These are phyloP conservation scores for Coniochaeta sp. DNA, from an alignment of 2,329 filamentous ascomycete species.

Conservation along the genomic window DNA sequence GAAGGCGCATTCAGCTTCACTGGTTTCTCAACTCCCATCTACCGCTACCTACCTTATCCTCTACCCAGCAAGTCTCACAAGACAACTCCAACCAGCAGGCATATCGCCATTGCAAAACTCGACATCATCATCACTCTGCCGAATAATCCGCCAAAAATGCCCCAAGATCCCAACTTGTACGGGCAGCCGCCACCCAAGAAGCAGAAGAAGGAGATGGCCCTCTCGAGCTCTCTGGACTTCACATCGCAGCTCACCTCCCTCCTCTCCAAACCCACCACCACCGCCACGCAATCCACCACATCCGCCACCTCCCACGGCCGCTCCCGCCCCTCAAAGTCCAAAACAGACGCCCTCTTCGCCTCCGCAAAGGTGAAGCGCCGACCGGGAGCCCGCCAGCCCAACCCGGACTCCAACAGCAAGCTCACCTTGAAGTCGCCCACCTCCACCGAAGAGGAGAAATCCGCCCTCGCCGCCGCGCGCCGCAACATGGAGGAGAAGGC, in stretches of 20 bases:
- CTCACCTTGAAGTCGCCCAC: slow-evolving; percentile 44
- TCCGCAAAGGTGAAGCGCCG: slow-evolving; percentile 35
- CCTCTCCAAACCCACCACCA: slow-evolving; percentile 48
- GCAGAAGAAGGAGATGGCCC: slow-evolving; percentile 59
- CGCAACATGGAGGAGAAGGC: slow-evolving; percentile 88
- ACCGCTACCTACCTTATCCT: not conserved
- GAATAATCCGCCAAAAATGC: slow-evolving; percentile 30
- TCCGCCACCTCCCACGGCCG: slow-evolving; percentile 37
- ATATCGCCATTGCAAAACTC: not conserved
- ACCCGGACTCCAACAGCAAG: slow-evolving; percentile 37
- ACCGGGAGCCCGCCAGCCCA: slow-evolving; percentile 50
- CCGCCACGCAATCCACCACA: slow-evolving; percentile 31
- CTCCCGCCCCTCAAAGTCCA: slow-evolving; percentile 46
- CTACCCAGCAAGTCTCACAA: not conserved
- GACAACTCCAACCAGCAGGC: not conserved
- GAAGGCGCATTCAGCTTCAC: not conserved
- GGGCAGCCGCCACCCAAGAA: slow-evolving; percentile 66
- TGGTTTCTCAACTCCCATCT: not conserved
- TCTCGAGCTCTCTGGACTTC: slow-evolving; percentile 73
- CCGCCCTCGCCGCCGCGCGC: slow-evolving; percentile 63
- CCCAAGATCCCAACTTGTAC: slow-evolving; percentile 67
- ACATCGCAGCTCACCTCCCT: slow-evolving; percentile 80
- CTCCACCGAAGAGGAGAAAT: slow-evolving; percentile 56
- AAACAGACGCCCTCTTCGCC: slow-evolving; percentile 59
- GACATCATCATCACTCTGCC: not conserved